Evolutionary conservation across 2,329 filamentous ascomycete genomes (phyloP).

Genomic region (Fonsecaea pedrosoi): DNA sequence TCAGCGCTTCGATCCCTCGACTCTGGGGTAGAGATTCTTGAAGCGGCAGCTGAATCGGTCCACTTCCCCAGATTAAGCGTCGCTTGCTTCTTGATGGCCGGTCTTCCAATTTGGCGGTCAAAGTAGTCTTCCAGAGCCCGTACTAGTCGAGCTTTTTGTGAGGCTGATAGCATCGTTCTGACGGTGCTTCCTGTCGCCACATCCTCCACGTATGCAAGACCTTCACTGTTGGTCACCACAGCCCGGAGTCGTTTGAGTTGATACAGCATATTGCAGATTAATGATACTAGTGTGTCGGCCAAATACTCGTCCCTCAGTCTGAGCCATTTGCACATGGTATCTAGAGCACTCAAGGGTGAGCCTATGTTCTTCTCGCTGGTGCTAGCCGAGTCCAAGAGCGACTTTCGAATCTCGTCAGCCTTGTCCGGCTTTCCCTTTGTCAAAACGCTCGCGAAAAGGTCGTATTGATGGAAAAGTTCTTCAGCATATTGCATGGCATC

Average conservation of each 20-base stretch:
- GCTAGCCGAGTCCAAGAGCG: constrained; percentile 58
- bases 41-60: constrained; percentile 32
- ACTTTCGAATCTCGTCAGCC: constrained; percentile 55
- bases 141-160: constrained; percentile 83
- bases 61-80: constrained; percentile 45
- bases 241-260: constrained; percentile 64
- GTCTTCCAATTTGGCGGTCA: constrained; percentile 52
- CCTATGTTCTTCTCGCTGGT: constrained; percentile 27
- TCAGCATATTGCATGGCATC: constrained; percentile 95
- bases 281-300: constrained; percentile 77
- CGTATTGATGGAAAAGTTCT: constrained; percentile 81
- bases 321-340: constrained; percentile 82
- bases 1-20: constrained; percentile 45
- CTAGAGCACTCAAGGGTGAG: constrained; percentile 69
- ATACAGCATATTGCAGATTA: constrained; percentile 82
- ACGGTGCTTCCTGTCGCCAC: constrained; percentile 58
- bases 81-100: constrained; percentile 52
- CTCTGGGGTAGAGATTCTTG: constrained; percentile 31
- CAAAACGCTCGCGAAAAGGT: constrained; percentile 77
- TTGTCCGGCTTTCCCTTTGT: constrained; percentile 52
- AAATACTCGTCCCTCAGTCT: constrained; percentile 87
- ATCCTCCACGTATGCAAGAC: constrained; percentile 66
- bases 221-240: constrained; percentile 67
- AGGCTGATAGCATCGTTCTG: constrained; percentile 78
- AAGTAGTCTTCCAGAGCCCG: constrained; percentile 63